Evolutionary conservation across 2,329 filamentous ascomycete genomes (phyloP), one percentile per base, ranked within the genome.

Genomic region (Colletotrichum aenigma): DNA sequence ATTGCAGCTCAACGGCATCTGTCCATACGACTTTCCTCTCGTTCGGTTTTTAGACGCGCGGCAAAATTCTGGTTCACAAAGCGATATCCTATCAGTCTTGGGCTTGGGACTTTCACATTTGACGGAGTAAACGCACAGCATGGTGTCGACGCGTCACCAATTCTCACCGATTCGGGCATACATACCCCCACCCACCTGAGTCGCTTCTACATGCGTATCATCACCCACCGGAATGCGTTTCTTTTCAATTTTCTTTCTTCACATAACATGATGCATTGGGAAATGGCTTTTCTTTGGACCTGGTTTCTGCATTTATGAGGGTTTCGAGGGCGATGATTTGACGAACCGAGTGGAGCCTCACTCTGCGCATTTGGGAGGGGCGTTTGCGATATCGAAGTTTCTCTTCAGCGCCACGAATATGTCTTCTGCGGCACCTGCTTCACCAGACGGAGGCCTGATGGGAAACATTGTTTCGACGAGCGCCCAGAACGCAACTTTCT

Each of bases 261-360:
- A 66, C 75, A 72, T 60, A 77, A 67, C 68, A 71, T 60, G 75
- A 76, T 56, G 75, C 75, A 77, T 77, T 77, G 75, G 75, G 76
- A 36, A 70, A 48, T 38, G 73, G 65, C 30, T 71, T 75, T 75
- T 70, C 58, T 28, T 76, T 61, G 67, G 76, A 73, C 52, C 38
- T 58, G 61, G 61, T 76, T 65, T 77, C 56, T 70, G 61, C 73
- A 77, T 74, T 77, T 70, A 65, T 48, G 62, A 69, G 58, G 64
- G 21, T 55, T 58, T 60, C 34, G 62, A 32, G 21, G 55, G 52
- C 61, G 60, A 70, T 38, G 73, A 66, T 71, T 55, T 66, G 71
- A 69, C 34, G 70, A 70, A 71, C 21, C 7, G 24, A 34, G 38
- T 66, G 71, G 66, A 67, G 66, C 32, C 55, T 60, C 56, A 60